phyloP scores from a whole-genome alignment of 2,329 filamentous ascomycete species.

The Berkeleyomyces rouxiae region DNA sequence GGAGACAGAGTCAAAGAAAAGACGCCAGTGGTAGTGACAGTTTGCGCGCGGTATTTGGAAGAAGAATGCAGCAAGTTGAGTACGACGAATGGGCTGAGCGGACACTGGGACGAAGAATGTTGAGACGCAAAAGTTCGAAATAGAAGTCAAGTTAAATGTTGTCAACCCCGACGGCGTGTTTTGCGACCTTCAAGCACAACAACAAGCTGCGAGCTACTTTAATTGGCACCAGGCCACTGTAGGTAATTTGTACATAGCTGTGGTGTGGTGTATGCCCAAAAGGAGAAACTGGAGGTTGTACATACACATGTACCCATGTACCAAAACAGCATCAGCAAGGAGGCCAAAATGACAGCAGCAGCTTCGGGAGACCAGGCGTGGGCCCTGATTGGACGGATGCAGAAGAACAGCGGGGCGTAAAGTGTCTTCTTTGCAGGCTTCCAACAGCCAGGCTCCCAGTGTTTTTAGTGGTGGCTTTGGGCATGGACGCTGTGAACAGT shows the following conservation, averaged over 20 bases:
- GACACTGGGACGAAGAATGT: background rate
- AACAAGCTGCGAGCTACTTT: no score
- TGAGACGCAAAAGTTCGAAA: background rate
- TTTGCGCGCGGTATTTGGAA: background rate
- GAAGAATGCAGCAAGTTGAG: background rate
- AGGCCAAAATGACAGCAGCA: background rate
- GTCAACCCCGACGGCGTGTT: no score
- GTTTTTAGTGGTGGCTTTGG: background rate
- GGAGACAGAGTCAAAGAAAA: slow-evolving; percentile 12
- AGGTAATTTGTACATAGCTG: background rate
- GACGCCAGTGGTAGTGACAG: slow-evolving; percentile 5
- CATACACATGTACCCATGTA: background rate
- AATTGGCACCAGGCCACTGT: background rate
- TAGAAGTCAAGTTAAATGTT: background rate
- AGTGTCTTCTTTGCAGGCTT: background rate
- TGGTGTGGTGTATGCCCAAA: background rate
- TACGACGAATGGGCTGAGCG: background rate
- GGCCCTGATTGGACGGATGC: background rate
- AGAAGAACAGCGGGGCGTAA: background rate
- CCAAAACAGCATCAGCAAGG: background rate
- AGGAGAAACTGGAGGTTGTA: background rate
- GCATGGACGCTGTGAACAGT: background rate
- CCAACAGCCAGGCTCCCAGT: background rate
- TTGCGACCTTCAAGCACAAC: no score
- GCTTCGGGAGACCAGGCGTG: background rate